Evolutionary conservation across 176 grass and related monocot genomes (phyloP).

Genomic region (Dendrocalamus sinicus): DNA sequence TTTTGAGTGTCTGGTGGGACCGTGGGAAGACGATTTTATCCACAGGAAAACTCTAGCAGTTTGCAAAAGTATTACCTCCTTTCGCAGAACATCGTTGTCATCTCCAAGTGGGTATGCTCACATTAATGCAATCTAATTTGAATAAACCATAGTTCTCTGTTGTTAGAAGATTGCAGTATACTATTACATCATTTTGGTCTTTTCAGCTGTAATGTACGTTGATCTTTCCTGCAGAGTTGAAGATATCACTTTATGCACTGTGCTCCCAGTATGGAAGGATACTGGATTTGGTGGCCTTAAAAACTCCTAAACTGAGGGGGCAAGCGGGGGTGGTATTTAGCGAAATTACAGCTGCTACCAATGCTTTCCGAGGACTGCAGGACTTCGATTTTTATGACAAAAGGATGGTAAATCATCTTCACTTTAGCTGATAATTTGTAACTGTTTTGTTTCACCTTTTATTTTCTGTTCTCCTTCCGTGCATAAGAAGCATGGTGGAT

Average conservation of each 20-base stretch:
- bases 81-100: not conserved
- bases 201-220: slow-evolving; percentile 23
- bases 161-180: not conserved
- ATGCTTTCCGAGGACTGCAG: slow-evolving; percentile 90
- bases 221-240: slow-evolving; percentile 64
- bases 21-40: not conserved
- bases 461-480: not conserved
- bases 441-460: not conserved
- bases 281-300: slow-evolving; percentile 88
- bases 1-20: not conserved
- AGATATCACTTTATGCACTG: slow-evolving; percentile 85
- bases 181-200: not conserved
- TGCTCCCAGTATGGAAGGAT: slow-evolving; percentile 98
- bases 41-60: not conserved
- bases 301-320: slow-evolving; percentile 89
- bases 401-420: slow-evolving; percentile 61
- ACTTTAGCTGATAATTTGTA: slow-evolving; percentile 22
- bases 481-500: slow-evolving; percentile 12
- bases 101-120: not conserved
- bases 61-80: not conserved
- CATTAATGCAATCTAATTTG: not conserved
- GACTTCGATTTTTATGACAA: slow-evolving; percentile 96
- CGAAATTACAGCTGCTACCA: slow-evolving; percentile 88
- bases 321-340: slow-evolving; percentile 94
- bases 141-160: not conserved